Evolutionary conservation across 2,329 filamentous ascomycete species (phyloP).

Genomic region (Diplodia scrobiculata): DNA sequence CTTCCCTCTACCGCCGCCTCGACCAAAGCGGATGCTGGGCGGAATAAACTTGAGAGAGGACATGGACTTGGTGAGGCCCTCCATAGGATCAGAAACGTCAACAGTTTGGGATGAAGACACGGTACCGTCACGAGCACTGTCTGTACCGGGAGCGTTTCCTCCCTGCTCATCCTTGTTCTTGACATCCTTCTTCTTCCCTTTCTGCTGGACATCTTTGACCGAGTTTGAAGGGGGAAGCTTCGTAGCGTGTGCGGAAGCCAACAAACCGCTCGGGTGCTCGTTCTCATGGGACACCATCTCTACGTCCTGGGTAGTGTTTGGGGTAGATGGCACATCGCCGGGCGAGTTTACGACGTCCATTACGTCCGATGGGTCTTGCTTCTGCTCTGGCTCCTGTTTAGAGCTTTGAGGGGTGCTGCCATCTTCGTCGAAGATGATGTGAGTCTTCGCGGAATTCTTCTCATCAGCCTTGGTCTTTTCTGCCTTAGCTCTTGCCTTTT

Average conservation of each 20-base stretch:
- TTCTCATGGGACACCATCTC: neutral
- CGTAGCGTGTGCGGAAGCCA: constrained; percentile 1
- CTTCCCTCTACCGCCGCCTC: constrained; percentile 40
- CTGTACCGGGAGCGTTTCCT: neutral
- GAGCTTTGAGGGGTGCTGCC: neutral
- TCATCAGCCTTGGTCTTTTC: neutral
- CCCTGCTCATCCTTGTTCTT: neutral
- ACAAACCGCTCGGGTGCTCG: neutral
- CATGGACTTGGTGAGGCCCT: constrained; percentile 67
- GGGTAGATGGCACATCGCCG: neutral
- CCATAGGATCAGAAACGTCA: constrained; percentile 55
- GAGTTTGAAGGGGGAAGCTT: neutral
- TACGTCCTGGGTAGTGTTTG: neutral
- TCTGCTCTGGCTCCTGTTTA: neutral
- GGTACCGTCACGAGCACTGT: constrained; percentile 12
- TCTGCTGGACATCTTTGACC: neutral
- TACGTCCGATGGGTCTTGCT: neutral
- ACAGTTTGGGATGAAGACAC: constrained; percentile 19
- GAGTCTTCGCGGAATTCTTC: neutral
- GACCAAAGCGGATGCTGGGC: constrained; percentile 66
- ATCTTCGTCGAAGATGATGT: constrained; percentile 16
- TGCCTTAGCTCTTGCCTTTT: constrained; percentile 2
- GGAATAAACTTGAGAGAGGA: constrained; percentile 72
- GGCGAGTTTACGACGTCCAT: neutral
- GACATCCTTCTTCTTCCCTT: neutral